A percentile compares a stretch with the other conserved stretches of the same genome.
phyloP scores from a whole-genome alignment of 73 alveolate species.

The Paramecium biaurelia region DNA sequence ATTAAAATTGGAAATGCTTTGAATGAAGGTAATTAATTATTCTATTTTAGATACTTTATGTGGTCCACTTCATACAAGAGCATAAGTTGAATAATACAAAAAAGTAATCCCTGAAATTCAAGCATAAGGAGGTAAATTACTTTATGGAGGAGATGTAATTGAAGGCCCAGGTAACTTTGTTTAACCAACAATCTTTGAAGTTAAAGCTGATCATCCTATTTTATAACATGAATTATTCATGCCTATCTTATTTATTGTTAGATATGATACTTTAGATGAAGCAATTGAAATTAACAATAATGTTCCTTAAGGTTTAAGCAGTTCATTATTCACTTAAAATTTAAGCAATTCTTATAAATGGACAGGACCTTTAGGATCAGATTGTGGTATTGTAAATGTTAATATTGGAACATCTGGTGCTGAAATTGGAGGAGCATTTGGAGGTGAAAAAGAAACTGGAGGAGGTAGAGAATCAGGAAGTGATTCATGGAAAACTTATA shows the following conservation, averaged over 20 bases:
- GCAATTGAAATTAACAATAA: constrained; percentile 80
- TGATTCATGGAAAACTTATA: constrained; percentile 93
- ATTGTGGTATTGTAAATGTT: constrained; percentile 90
- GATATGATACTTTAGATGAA: constrained; percentile 81
- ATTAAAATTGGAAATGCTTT: constrained; percentile 80
- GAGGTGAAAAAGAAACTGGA: constrained; percentile 97
- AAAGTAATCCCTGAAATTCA: constrained; percentile 74
- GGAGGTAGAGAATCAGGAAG: constrained; percentile 96
- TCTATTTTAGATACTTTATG: constrained; percentile 62
- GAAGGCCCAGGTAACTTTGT: constrained; percentile 88
- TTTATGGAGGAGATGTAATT: constrained; percentile 78
- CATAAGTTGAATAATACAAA: constrained; percentile 71
- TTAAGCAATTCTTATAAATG: constrained; percentile 77
- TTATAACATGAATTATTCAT: constrained; percentile 80
- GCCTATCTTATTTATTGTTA: constrained; percentile 81
- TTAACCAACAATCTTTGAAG: constrained; percentile 85
- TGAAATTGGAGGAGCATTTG: constrained; percentile 96
- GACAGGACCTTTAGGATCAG: constrained; percentile 79
- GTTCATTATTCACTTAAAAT: constrained; percentile 83
- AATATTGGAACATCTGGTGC: constrained; percentile 94
- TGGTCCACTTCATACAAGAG: constrained; percentile 89
- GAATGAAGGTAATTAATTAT: constrained; percentile 50
- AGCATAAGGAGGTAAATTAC: constrained; percentile 85
- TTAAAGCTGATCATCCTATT: constrained; percentile 72
- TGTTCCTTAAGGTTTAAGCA: constrained; percentile 91